These are phyloP conservation scores for Phascolomyces articulosus DNA, from an alignment of 371 early-diverging fungal genomes.

Conservation along the genomic window DNA sequence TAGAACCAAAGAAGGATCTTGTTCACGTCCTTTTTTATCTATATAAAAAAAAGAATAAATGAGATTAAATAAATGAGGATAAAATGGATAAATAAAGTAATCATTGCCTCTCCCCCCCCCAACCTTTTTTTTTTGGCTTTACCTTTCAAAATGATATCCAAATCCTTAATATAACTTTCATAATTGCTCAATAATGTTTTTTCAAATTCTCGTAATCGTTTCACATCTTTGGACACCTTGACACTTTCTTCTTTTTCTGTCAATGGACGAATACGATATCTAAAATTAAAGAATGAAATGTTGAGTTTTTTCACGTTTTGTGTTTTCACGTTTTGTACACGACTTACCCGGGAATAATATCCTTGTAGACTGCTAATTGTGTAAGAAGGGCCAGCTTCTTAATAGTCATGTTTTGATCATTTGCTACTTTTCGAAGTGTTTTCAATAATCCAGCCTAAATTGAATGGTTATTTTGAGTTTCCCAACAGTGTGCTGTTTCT, in stretches of 20 bases:
- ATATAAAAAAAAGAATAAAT: background rate
- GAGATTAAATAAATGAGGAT: no score
- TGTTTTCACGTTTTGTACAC: background rate
- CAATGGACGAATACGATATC: conserved; percentile 88
- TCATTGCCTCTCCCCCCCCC: no score
- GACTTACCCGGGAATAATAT: conserved; percentile 86
- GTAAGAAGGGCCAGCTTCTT: conserved; percentile 80
- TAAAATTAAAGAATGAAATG: conserved; percentile 4
- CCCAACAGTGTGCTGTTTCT: no score
- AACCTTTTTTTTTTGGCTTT: conserved; percentile 13
- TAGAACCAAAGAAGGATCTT: conserved; percentile 47
- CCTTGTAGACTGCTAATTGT: conserved; percentile 89
- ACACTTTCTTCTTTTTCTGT: conserved; percentile 77
- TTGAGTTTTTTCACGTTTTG: no score
- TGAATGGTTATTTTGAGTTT: background rate
- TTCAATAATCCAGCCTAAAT: conserved; percentile 45
- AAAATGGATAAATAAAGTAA: no score
- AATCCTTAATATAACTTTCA: conserved; percentile 78
- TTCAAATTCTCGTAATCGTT: conserved; percentile 85
- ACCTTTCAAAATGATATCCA: conserved; percentile 50
- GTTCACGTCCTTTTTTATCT: conserved; percentile 28
- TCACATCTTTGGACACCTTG: conserved; percentile 88
- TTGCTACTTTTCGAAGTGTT: conserved; percentile 60
- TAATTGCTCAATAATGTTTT: conserved; percentile 80
- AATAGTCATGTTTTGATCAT: conserved; percentile 59